These are phyloP conservation scores for Monascus purpureus DNA, from an alignment of 495 filamentous ascomycete genomes.

Conservation along the genomic window DNA sequence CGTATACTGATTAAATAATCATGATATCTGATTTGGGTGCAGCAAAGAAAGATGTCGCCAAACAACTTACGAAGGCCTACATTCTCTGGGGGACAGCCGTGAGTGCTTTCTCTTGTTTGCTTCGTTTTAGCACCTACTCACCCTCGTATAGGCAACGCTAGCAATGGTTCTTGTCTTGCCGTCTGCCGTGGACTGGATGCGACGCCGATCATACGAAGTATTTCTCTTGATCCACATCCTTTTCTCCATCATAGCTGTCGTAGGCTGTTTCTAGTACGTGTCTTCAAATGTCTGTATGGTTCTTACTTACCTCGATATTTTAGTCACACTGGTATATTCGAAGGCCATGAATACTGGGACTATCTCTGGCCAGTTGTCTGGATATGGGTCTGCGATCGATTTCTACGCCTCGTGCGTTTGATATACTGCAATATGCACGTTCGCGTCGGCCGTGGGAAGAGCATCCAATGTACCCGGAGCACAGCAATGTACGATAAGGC, in stretches of 20 bases:
- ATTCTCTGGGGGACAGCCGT: constrained; percentile 26
- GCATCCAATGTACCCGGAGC: constrained; percentile 14
- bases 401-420: constrained; percentile 31
- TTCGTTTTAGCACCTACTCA: neutral
- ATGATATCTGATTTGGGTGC: neutral
- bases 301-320: neutral
- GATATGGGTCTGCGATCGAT: constrained; percentile 39
- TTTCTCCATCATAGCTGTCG: constrained; percentile 32
- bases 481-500: constrained; percentile 29
- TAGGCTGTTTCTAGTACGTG: constrained; percentile 41
- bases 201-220: constrained; percentile 35
- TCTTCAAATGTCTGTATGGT: neutral
- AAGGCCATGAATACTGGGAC: constrained; percentile 32
- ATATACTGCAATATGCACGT: constrained; percentile 34
- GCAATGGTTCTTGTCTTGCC: constrained; percentile 32
- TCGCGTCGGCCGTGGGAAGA: constrained; percentile 4
- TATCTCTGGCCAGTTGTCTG: constrained; percentile 38
- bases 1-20: too few species aligned
- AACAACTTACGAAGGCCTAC: constrained; percentile 18
- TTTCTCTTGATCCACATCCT: constrained; percentile 41
- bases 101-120: constrained; percentile 1
- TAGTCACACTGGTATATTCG: constrained; percentile 36
- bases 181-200: constrained; percentile 33
- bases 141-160: constrained; percentile 25
- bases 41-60: constrained; percentile 3